Conservation (phyloP, 805 yeast genomes). For the Cyberlindnera saturnus region DNA sequence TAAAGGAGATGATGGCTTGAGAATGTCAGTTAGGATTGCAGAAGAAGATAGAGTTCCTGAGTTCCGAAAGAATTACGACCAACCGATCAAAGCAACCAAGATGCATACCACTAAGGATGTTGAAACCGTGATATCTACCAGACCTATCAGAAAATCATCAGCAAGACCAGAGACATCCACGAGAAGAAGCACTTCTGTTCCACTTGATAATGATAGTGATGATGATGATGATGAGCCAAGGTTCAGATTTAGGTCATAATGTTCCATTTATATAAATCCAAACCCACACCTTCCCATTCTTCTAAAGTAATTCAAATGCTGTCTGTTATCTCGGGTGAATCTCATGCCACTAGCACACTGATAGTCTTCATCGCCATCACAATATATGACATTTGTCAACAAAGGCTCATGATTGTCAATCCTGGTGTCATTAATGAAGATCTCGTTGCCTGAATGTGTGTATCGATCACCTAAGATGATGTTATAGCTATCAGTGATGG, state of each 20-base stretch:
- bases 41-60: conserved; percentile 14
- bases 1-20: conserved; percentile 17
- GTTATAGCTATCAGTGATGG: conserved; percentile 12
- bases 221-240: conserved; percentile 30
- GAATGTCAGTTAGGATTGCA: conserved; percentile 15
- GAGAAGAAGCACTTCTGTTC: too few relatives aligned
- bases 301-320: conserved; percentile 24
- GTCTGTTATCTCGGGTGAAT: conserved; percentile 16
- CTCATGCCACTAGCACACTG: conserved; percentile 30
- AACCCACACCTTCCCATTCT: conserved; percentile 25
- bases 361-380: conserved; percentile 60
- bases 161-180: too few relatives aligned
- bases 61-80: conserved; percentile 7
- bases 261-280: conserved; percentile 1
- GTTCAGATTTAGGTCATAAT: conserved; percentile 26
- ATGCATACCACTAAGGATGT: neutral
- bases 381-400: conserved; percentile 62
- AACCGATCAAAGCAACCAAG: neutral
- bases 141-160: too few relatives aligned
- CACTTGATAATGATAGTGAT: conserved; percentile 18
- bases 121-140: too few relatives aligned
- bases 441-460: conserved; percentile 16
- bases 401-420: conserved; percentile 11
- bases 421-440: conserved; percentile 18
- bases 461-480: conserved; percentile 13